Evolutionary conservation across 2,329 filamentous ascomycete genomes (phyloP).

Genomic region (Paraphoma sp.): DNA sequence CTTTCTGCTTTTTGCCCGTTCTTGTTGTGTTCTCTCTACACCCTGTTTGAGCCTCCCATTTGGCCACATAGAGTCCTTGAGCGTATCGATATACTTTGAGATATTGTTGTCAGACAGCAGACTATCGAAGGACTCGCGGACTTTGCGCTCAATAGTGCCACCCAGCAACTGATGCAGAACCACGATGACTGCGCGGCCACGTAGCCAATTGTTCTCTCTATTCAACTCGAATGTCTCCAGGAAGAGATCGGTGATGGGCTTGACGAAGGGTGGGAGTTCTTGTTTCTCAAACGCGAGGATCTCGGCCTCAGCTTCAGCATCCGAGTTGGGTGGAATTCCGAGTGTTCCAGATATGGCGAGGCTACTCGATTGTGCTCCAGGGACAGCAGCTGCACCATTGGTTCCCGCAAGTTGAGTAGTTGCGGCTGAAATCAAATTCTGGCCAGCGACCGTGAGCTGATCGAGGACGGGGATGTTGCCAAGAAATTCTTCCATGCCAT

Average conservation of each 20-base stretch:
- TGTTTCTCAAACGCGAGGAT: slow-evolving; percentile 84
- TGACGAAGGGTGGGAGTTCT: slow-evolving; percentile 93
- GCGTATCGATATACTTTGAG: slow-evolving; percentile 73
- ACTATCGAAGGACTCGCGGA: slow-evolving; percentile 80
- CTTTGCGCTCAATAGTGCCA: slow-evolving; percentile 93
- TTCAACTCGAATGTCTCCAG: slow-evolving; percentile 95
- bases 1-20: slow-evolving; percentile 80
- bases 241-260: slow-evolving; percentile 97
- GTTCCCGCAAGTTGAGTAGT: slow-evolving; percentile 57
- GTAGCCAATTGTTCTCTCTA: slow-evolving; percentile 94
- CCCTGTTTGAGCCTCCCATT: slow-evolving; percentile 62
- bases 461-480: slow-evolving; percentile 96
- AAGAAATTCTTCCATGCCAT: slow-evolving; percentile 97
- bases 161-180: slow-evolving; percentile 95
- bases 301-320: slow-evolving; percentile 87
- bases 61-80: slow-evolving; percentile 85
- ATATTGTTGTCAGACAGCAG: slow-evolving; percentile 80
- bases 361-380: slow-evolving; percentile 13
- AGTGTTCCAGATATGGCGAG: slow-evolving; percentile 36
- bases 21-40: slow-evolving; percentile 67
- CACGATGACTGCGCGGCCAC: slow-evolving; percentile 92
- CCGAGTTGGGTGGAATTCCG: slow-evolving; percentile 57
- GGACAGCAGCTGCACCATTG: slow-evolving; percentile 23
- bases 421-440: slow-evolving; percentile 84
- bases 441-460: slow-evolving; percentile 88